Conservation (phyloP, 2,329 filamentous ascomycete species). For the Xylaria sp. region DNA sequence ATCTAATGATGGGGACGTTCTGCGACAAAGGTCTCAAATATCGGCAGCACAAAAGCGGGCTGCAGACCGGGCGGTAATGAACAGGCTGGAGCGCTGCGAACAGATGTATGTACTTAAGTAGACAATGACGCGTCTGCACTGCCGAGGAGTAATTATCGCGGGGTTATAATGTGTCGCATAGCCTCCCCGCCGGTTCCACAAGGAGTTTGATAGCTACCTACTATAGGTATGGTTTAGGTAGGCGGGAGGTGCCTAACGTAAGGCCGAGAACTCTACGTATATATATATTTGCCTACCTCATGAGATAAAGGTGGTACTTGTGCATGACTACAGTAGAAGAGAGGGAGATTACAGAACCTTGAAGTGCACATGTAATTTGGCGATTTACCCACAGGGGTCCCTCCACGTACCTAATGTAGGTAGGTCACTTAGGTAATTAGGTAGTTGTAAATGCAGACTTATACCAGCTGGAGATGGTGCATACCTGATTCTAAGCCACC, state of each 20-base stretch:
- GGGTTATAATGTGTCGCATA: conserved; percentile 17
- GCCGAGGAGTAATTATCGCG: conserved; percentile 29
- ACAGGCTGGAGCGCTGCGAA: not conserved
- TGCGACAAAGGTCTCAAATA: conserved; percentile 2
- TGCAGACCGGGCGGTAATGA: not conserved
- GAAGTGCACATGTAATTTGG: too few species aligned
- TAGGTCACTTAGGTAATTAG: too few species aligned
- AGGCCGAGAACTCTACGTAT: not conserved
- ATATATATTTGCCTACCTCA: too few species aligned
- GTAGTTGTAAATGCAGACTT: too few species aligned
- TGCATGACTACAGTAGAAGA: too few species aligned
- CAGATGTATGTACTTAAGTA: conserved; percentile 8
- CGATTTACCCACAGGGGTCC: too few species aligned
- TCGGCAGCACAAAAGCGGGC: not conserved
- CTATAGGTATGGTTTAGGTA: not conserved
- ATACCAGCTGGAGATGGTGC: too few species aligned
- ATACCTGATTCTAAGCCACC: too few species aligned
- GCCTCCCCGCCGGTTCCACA: conserved; percentile 24
- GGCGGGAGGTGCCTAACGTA: too few species aligned
- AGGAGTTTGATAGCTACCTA: not conserved
- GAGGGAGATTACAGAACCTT: too few species aligned
- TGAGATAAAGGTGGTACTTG: not conserved
- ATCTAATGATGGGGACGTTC: not conserved
- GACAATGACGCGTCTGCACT: conserved; percentile 28
- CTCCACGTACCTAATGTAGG: too few species aligned